Evolutionary conservation across 1,139 yeast species (phyloP).

Genomic region (Hansenula sp.): DNA sequence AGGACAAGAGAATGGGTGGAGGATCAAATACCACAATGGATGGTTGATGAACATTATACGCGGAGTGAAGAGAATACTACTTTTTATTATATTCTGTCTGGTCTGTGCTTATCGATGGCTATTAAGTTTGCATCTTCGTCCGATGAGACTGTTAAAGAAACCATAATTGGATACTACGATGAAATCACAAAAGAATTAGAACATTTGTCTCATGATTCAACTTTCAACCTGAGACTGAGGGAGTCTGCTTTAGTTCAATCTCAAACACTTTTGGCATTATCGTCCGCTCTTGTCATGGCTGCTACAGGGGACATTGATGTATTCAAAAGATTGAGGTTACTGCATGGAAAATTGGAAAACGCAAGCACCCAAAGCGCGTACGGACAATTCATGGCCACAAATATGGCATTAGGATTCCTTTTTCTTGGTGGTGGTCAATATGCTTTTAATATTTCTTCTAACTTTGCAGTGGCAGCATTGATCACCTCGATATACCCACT

Average conservation of each 20-base stretch:
- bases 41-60: constrained; percentile 17
- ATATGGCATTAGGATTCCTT: constrained; percentile 81
- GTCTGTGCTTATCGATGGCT: constrained; percentile 73
- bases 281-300: constrained; percentile 76
- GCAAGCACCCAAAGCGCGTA: constrained; percentile 29
- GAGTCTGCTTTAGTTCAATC: constrained; percentile 53
- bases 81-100: constrained; percentile 68
- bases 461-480: constrained; percentile 70
- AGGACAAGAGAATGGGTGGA: constrained; percentile 58
- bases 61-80: constrained; percentile 30
- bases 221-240: constrained; percentile 61
- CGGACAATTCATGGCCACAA: constrained; percentile 77
- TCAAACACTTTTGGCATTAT: constrained; percentile 57
- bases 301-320: constrained; percentile 87
- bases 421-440: constrained; percentile 93
- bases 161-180: constrained; percentile 63
- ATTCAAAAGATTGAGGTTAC: constrained; percentile 64
- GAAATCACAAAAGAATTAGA: constrained; percentile 48
- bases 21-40: constrained; percentile 45
- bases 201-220: constrained; percentile 37
- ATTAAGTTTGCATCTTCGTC: constrained; percentile 73
- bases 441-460: constrained; percentile 59
- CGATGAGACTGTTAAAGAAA: constrained; percentile 49
- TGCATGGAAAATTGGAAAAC: constrained; percentile 40
- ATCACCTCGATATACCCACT: constrained; percentile 75